Evolutionary conservation across 2,329 filamentous ascomycete species (phyloP), one percentile per base, ranked within the genome.

Genomic region (Passalora sequoiae): DNA sequence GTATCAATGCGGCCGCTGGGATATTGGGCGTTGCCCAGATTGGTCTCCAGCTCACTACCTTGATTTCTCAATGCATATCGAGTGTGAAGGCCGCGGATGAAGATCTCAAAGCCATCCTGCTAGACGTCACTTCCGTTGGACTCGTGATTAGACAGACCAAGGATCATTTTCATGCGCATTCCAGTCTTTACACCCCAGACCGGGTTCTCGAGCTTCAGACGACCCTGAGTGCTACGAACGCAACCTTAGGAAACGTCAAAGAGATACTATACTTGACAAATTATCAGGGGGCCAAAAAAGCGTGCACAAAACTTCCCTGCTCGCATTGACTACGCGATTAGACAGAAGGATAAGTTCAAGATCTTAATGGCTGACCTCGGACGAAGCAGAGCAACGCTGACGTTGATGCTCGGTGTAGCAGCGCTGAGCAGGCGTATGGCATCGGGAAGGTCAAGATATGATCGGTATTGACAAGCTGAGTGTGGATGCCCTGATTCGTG

Each of bases 51-150:
- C 16, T 30, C 6, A 2, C 28, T 6, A 6, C 28, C 6, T 30
- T 15, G 2, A 30, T 30, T 13, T 30, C 28, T 8, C 28, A 30
- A 30, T 47, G 36, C 29, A 30, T 39, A 7, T 29, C 42, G n/a
- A 35, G 29, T 2, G 46, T 54, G 19, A 43, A 44, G 16, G 43
- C 38, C 25, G 48, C 51, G 3, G 38, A 49, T 15, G 44, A 41
- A 27, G 44, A 54, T 1, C 40, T 51, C 35, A 43, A 44, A n/a
- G 32, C 29, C 8, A 39, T 54, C 8, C 48, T 46, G 3, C 38
- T 28, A 28, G 48, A 54, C 19, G 48, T 51, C 28, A 49, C 6
- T 6, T 7, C 28, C 6, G 16, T 30, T 6, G 28, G 28, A 9
- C 16, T 30, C 12, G 47, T 31, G 3, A 37, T 29, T 24, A 47